These are phyloP conservation scores for Nicotiana benthamiana DNA, from an alignment of 257 asterid genomes.

Conservation along the genomic window DNA sequence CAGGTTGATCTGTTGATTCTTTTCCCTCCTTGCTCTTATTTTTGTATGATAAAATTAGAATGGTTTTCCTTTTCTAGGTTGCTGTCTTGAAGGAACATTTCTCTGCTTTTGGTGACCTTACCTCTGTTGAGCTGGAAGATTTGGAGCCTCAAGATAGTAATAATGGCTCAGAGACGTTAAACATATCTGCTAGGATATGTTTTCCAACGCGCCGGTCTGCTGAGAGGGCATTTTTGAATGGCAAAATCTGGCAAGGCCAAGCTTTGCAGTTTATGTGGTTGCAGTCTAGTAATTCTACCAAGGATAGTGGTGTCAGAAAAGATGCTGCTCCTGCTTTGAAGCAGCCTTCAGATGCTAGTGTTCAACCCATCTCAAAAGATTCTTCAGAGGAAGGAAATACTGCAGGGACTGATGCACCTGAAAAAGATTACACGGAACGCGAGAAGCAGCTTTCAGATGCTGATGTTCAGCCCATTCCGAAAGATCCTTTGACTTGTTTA, in stretches of 20 bases:
- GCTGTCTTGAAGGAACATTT: constrained; percentile 73
- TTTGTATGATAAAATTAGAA: not conserved
- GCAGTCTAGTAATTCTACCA: constrained; percentile 15
- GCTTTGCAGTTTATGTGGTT: constrained; percentile 66
- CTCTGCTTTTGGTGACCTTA: constrained; percentile 61
- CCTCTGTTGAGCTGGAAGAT: constrained; percentile 59
- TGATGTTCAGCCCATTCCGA: constrained; percentile 15
- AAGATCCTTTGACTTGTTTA: not conserved
- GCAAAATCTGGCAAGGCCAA: constrained; percentile 78
- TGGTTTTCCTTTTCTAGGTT: constrained; percentile 37
- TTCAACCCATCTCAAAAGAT: constrained; percentile 17
- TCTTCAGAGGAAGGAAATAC: constrained; percentile 8
- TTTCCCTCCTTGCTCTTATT: not conserved
- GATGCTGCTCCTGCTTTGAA: constrained; percentile 7
- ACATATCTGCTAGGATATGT: constrained; percentile 52
- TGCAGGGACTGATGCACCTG: constrained; percentile 25
- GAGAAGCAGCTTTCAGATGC: constrained; percentile 18
- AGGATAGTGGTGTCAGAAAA: not conserved
- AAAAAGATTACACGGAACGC: constrained; percentile 14
- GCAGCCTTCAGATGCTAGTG: constrained; percentile 9
- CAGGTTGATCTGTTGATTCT: not conserved
- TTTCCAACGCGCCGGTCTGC: constrained; percentile 62
- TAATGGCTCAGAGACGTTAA: constrained; percentile 28
- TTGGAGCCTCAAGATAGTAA: constrained; percentile 34
- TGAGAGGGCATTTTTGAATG: constrained; percentile 74